Percentiles rank a stretch among this genome's conserved stretches.
phyloP scores from a whole-genome alignment of 306 rosid species.

The Castanea sativa region DNA sequence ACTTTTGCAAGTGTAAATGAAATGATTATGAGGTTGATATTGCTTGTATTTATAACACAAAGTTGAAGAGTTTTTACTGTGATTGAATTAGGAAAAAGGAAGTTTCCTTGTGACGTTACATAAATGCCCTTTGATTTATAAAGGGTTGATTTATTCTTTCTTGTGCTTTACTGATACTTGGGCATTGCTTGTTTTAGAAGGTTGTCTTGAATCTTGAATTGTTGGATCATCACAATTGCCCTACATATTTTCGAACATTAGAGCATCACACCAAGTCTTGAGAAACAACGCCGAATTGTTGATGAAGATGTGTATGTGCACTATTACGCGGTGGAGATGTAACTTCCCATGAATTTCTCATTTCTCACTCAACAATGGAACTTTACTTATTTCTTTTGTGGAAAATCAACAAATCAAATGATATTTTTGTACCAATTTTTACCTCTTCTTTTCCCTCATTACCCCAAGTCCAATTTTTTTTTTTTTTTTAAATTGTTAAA shows the following conservation, averaged over 20 bases:
- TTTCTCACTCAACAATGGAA: no score
- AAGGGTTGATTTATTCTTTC: conserved; percentile 4
- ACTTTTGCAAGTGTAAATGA: background rate
- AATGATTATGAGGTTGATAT: background rate
- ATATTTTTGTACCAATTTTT: no score
- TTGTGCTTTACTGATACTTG: conserved; percentile 5
- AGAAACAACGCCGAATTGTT: background rate
- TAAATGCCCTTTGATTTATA: conserved; percentile 12
- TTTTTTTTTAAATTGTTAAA: no score
- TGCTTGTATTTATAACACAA: conserved; percentile 5
- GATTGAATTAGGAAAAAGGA: conserved; percentile 20
- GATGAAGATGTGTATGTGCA: no score
- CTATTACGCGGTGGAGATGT: no score
- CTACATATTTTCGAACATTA: background rate
- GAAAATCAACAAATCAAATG: no score
- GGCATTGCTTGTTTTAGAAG: conserved; percentile 16
- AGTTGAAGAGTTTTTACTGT: background rate
- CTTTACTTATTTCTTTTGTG: no score
- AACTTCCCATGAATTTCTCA: no score
- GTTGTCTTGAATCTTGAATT: conserved; percentile 1
- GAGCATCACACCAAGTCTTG: background rate
- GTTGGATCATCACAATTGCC: background rate
- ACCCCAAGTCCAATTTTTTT: background rate
- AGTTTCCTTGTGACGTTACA: conserved; percentile 26
- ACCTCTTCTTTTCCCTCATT: background rate